These are phyloP conservation scores for Ilex aquifolium DNA, from an alignment of 257 asterid species.

Conservation along the genomic window DNA sequence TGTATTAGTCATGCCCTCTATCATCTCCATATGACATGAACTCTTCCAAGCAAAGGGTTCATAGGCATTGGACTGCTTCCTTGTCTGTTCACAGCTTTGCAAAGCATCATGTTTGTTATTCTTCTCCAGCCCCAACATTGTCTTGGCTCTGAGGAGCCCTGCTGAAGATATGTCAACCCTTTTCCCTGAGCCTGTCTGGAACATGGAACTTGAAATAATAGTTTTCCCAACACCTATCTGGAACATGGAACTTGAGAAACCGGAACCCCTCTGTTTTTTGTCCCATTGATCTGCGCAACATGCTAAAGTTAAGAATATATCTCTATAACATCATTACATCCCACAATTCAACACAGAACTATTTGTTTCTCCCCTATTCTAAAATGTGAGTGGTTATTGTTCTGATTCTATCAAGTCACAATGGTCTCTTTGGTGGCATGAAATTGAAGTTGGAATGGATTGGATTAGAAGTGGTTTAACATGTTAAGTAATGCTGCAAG, in stretches of 20 bases:
- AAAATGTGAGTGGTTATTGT: too few relatives aligned
- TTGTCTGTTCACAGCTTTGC: constrained; percentile 28
- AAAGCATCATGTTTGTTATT: constrained; percentile 29
- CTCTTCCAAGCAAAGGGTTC: constrained; percentile 22
- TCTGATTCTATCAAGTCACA: too few relatives aligned
- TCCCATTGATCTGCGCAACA: background rate
- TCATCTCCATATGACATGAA: constrained; percentile 22
- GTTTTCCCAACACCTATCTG: constrained; percentile 30
- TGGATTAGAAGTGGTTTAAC: too few relatives aligned
- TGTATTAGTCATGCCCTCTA: constrained; percentile 16
- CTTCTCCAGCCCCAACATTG: constrained; percentile 61
- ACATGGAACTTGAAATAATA: constrained; percentile 20
- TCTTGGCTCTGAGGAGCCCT: constrained; percentile 75
- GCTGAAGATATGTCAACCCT: constrained; percentile 59
- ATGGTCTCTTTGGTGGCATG: too few relatives aligned
- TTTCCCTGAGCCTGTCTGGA: constrained; percentile 67
- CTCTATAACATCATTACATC: constrained; percentile 20
- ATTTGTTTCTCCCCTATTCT: too few relatives aligned
- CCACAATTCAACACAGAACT: constrained; percentile 15
- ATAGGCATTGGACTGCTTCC: constrained; percentile 22
- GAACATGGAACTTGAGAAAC: constrained; percentile 42
- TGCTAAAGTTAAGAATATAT: background rate
- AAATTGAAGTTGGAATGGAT: too few relatives aligned
- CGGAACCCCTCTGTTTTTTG: background rate
- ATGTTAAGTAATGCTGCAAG: too few relatives aligned